Conservation (phyloP, 345 rosid genomes). For the Gossypium raimondii region DNA sequence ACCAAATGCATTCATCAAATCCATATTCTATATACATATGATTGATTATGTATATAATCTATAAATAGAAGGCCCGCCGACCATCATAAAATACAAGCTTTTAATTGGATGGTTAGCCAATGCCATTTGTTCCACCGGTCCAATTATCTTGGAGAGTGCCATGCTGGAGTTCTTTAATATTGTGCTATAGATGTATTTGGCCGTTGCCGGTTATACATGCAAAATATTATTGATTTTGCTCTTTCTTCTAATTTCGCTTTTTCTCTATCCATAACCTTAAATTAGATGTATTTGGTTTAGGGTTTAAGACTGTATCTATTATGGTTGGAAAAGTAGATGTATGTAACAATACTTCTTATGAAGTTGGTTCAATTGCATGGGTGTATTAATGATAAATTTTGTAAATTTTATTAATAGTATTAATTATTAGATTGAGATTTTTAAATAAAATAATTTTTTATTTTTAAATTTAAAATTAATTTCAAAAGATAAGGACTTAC, state of each 20-base stretch:
- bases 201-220: conserved; percentile 23
- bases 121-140: conserved; percentile 32
- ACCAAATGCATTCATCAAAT: neutral
- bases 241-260: too few species aligned
- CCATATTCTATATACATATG: too few species aligned
- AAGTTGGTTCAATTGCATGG: too few species aligned
- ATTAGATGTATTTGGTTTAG: conserved; percentile 19
- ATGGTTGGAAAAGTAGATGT: conserved; percentile 9
- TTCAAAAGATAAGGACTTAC: too few species aligned
- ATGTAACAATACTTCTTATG: neutral
- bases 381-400: too few species aligned
- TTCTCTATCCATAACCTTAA: too few species aligned
- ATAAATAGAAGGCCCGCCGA: conserved; percentile 31
- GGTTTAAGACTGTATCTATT: conserved; percentile 21
- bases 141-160: conserved; percentile 42
- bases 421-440: too few species aligned
- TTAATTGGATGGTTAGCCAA: conserved; percentile 42
- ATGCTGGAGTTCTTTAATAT: conserved; percentile 38
- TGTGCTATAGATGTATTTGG: conserved; percentile 32
- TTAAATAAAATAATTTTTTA: too few species aligned
- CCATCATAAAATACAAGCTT: conserved; percentile 40
- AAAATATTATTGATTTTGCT: too few species aligned
- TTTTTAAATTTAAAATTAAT: too few species aligned
- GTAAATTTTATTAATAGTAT: too few species aligned
- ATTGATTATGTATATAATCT: neutral